These are phyloP conservation scores for Cryptosporidium tyzzeri DNA, from an alignment of 169 alveolate species.

Conservation along the genomic window DNA sequence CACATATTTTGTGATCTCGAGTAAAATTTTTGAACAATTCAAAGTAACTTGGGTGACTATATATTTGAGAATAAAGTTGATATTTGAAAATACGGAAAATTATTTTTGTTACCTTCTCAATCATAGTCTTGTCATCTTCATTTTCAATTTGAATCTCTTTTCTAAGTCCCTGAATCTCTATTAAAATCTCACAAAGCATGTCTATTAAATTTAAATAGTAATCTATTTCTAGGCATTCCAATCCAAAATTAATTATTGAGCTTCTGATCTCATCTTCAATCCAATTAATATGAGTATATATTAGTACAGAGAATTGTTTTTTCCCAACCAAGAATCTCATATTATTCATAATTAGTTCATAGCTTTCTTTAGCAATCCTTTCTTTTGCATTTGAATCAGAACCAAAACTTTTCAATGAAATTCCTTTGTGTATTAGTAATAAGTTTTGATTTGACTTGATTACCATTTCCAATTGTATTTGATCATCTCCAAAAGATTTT, in stretches of 20 bases:
- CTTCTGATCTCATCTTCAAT: conserved; percentile 36
- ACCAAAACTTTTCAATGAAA: neutral
- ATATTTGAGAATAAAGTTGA: conserved; percentile 4
- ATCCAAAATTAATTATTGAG: neutral
- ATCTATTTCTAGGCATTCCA: neutral
- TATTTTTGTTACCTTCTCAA: neutral
- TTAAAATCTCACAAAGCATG: neutral
- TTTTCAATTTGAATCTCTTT: neutral
- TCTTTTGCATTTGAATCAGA: neutral
- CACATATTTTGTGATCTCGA: neutral
- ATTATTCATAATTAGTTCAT: neutral
- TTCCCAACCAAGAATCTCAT: neutral
- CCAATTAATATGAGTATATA: conserved; percentile 27
- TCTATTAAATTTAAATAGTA: neutral
- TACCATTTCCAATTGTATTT: neutral
- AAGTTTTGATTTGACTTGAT: neutral
- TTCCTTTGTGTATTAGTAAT: neutral
- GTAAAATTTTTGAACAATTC: neutral
- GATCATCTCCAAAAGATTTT: neutral
- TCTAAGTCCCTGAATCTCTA: neutral
- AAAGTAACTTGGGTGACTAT: conserved; percentile 25
- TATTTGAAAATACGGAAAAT: conserved; percentile 10
- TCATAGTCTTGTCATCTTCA: neutral
- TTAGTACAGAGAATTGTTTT: neutral
- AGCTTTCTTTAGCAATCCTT: neutral